Evolutionary conservation across 2,329 filamentous ascomycete genomes (phyloP), one percentile per base, ranked within the genome.

Genomic region (Epichloe gansuensis): DNA sequence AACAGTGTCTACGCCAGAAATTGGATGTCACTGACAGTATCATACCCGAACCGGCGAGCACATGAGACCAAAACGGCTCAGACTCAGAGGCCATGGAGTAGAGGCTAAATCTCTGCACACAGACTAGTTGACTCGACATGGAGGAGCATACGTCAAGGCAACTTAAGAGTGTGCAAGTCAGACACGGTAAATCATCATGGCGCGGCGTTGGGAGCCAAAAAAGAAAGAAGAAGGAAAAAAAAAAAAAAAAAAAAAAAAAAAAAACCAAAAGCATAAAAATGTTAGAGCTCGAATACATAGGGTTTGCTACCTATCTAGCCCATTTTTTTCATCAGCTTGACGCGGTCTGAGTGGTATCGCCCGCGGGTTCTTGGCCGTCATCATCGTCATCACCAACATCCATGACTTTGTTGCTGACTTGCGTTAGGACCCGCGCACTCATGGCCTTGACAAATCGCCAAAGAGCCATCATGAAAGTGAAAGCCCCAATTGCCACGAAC

Each of bases 91-190:
- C 70, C 66, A 59, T 60, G 17, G 64, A 64, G 60, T 60, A 66
- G 68, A 68, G 71, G 67, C 62, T 79, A 70, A 53, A 78, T 95
- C 76, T 95, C 76, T 87, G 89, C 89, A 94, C 85, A 83, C 81
- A 87, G 89, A 95, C 89, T 93, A 83, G 90, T 93, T 83, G 85
- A 82, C 87, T 89, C 81, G 80, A 82, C 83, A 91, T 79, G 79
- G 85, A 77, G 72, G 73, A 79, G 76, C 65, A 74, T 67, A 36
- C 71, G 72, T 81, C 78, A 79, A 89, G 88, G 80, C 87, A 95
- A 93, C 89, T 95, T 86, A 95, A 95, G 85, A 86, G 87, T 85
- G 86, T 91, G 89, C 89, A 86, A 49, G 58, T 54, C 54, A 23
- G 58, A 57, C 39, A 51, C 53, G 45, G 42, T 11, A 13, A 5